Percentiles rank a stretch among this genome's conserved stretches.
These are phyloP conservation scores for Phytophthora meadii DNA, from an alignment of 352 stramenopile genomes.

Conservation along the genomic window DNA sequence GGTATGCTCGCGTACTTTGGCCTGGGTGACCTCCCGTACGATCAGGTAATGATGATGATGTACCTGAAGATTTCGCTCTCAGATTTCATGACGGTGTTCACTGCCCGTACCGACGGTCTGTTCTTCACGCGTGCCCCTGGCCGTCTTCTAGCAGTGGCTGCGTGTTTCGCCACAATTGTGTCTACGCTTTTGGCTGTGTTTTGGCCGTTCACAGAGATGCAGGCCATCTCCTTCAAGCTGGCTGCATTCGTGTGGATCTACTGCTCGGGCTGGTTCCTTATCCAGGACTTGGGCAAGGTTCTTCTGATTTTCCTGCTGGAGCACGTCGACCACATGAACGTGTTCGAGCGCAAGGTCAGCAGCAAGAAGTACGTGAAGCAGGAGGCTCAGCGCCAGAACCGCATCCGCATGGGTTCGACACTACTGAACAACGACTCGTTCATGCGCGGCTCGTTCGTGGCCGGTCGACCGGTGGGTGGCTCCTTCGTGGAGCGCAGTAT, in stretches of 20 bases:
- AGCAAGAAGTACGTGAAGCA: slow-evolving; percentile 67
- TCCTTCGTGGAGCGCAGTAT: slow-evolving; percentile 66
- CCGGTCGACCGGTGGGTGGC: slow-evolving; percentile 67
- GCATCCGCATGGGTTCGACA: slow-evolving; percentile 74
- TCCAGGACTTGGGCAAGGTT: slow-evolving; percentile 88
- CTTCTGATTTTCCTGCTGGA: slow-evolving; percentile 68
- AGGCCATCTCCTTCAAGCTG: slow-evolving; percentile 80
- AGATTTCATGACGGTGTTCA: slow-evolving; percentile 94
- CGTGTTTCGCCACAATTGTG: slow-evolving; percentile 75
- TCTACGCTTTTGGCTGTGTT: slow-evolving; percentile 88
- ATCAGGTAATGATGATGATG: slow-evolving; percentile 93
- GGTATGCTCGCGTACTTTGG: slow-evolving; percentile 67
- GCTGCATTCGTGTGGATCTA: slow-evolving; percentile 90
- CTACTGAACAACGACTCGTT: slow-evolving; percentile 70
- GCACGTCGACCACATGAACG: slow-evolving; percentile 61
- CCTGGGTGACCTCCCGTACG: slow-evolving; percentile 81
- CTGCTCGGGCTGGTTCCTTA: slow-evolving; percentile 86
- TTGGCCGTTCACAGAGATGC: slow-evolving; percentile 83
- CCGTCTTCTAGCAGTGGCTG: slow-evolving; percentile 73
- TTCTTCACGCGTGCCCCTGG: slow-evolving; percentile 85
- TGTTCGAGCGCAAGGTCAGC: slow-evolving; percentile 62
- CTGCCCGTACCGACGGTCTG: slow-evolving; percentile 80
- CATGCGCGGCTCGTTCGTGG: slow-evolving; percentile 82
- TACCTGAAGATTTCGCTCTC: slow-evolving; percentile 96
- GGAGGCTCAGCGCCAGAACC: slow-evolving; percentile 80